These are phyloP conservation scores for Fusarium cicatricum DNA, from an alignment of 2,329 filamentous ascomycete genomes.

Conservation along the genomic window DNA sequence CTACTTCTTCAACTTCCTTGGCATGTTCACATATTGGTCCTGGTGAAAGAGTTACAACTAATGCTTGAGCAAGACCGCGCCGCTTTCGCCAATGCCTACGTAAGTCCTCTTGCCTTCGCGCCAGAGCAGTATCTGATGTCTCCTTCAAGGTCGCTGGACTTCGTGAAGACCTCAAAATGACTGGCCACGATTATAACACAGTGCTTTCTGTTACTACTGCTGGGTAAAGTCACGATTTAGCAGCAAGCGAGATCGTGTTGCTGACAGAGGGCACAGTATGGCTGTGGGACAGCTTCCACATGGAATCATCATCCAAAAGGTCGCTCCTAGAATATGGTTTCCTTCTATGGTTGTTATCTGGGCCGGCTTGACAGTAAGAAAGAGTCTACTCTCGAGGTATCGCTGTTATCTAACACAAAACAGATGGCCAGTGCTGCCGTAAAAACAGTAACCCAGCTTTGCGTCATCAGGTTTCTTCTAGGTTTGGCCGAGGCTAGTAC, in stretches of 20 bases:
- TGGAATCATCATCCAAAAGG: constrained; percentile 66
- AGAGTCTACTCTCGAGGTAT: fast-evolving
- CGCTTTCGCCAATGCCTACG: constrained; percentile 52
- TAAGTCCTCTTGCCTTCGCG: no score
- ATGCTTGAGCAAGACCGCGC: constrained; percentile 22
- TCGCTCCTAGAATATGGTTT: constrained; percentile 66
- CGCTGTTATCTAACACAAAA: background rate
- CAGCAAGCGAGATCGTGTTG: background rate
- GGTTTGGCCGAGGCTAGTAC: constrained; percentile 42
- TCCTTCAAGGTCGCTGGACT: no score
- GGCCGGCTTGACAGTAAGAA: constrained; percentile 64
- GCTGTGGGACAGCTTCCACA: constrained; percentile 63
- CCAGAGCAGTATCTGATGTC: no score
- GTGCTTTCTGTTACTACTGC: constrained; percentile 38
- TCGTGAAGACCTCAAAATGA: constrained; percentile 54
- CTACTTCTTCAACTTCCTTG: constrained; percentile 52
- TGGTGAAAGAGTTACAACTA: no score
- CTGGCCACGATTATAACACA: constrained; percentile 49
- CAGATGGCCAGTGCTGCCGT: constrained; percentile 44
- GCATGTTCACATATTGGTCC: constrained; percentile 5
- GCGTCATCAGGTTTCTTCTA: constrained; percentile 42
- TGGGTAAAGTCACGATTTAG: constrained; percentile 30
- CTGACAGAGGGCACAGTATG: constrained; percentile 34
- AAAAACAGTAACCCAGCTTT: constrained; percentile 42
- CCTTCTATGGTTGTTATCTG: constrained; percentile 66